Evolutionary conservation across 1,284 basidiomycete species (phyloP).

Genomic region (Psilocybe mexicana): DNA sequence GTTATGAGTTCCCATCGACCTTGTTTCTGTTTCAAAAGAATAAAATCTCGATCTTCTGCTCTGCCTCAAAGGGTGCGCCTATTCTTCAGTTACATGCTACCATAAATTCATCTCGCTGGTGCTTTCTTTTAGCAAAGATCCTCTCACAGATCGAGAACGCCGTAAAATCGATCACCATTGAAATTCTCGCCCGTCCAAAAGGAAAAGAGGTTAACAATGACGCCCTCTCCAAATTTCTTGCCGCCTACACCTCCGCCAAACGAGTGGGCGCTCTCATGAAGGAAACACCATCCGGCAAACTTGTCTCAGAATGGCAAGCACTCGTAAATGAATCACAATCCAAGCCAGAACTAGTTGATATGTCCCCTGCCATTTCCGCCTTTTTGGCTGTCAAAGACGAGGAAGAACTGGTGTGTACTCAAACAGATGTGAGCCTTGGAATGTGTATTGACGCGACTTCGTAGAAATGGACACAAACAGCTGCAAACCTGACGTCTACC

Average conservation of each 20-base stretch:
- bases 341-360: conserved; percentile 79
- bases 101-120: conserved; percentile 4
- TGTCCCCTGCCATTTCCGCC: conserved; percentile 73
- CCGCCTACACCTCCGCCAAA: conserved; percentile 54
- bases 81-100: conserved; percentile 4
- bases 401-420: conserved; percentile 77
- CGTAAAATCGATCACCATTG: conserved; percentile 55
- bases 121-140: conserved; percentile 54
- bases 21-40: conserved; percentile 81
- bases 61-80: conserved; percentile 79
- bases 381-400: conserved; percentile 89
- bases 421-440: conserved; percentile 5
- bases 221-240: conserved; percentile 62
- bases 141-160: conserved; percentile 67
- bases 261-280: conserved; percentile 75
- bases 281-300: conserved; percentile 79
- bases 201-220: conserved; percentile 73
- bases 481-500: conserved; percentile 83
- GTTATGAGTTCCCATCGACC: conserved; percentile 96
- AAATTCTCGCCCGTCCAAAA: conserved; percentile 72
- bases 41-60: conserved; percentile 82
- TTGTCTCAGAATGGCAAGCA: conserved; percentile 80
- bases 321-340: conserved; percentile 48
- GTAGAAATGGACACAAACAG: conserved; percentile 77
- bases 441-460: conserved; percentile 9